These are phyloP conservation scores for Conidiobolus incongruus DNA, from an alignment of 371 early-diverging fungal genomes.

Conservation along the genomic window DNA sequence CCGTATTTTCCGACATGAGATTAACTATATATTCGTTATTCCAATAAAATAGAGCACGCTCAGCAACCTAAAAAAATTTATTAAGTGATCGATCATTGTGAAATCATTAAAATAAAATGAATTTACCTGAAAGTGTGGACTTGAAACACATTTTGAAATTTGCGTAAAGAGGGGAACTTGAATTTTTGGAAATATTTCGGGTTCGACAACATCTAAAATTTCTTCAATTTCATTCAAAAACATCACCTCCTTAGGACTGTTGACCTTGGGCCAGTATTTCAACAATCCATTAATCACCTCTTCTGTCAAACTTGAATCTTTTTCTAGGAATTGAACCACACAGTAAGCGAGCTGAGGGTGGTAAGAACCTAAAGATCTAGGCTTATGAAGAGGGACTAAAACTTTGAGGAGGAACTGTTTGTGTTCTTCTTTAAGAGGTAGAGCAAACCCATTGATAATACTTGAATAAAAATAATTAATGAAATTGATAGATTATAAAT, in stretches of 20 bases:
- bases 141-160: slow-evolving; percentile 72
- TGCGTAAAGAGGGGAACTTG: slow-evolving; percentile 76
- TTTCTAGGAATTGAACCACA: slow-evolving; percentile 92
- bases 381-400: slow-evolving; percentile 85
- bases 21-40: slow-evolving; percentile 90
- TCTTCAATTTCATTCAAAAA: slow-evolving; percentile 91
- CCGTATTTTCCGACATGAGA: slow-evolving; percentile 74
- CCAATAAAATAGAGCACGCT: slow-evolving; percentile 89
- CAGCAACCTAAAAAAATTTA: slow-evolving; percentile 43
- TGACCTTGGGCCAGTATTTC: slow-evolving; percentile 93
- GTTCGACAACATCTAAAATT: slow-evolving; percentile 81
- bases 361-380: slow-evolving; percentile 64
- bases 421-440: slow-evolving; percentile 94
- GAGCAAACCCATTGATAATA: slow-evolving; percentile 95
- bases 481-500: no score
- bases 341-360: slow-evolving; percentile 94
- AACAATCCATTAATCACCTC: slow-evolving; percentile 63
- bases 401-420: slow-evolving; percentile 77
- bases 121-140: slow-evolving; percentile 82
- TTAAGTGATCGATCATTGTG: not conserved
- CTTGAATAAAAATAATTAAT: slow-evolving; percentile 13
- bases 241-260: slow-evolving; percentile 95
- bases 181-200: slow-evolving; percentile 60
- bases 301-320: slow-evolving; percentile 76
- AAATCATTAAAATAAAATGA: not conserved